Evolutionary conservation across 306 rosid genomes (phyloP), one percentile per base, ranked within the genome.

Genomic region (Alnus glutinosa): DNA sequence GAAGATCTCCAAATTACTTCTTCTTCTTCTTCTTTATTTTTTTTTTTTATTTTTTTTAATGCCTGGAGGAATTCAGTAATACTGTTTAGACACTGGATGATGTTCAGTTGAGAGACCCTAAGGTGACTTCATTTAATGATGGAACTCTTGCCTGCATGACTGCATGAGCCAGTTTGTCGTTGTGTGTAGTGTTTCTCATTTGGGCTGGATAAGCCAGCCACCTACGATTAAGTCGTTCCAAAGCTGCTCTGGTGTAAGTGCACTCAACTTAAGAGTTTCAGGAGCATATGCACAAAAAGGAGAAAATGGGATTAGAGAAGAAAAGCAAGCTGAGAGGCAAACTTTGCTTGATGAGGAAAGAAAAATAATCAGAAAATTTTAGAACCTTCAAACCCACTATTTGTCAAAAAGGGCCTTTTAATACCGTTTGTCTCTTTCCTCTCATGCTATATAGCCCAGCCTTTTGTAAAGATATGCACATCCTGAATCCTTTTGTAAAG

Each of bases 1-100:
- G 52, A 39, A 32, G 46, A 55, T 37, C 13, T 69, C 81, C 62
- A 54, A 54, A 51, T 74, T 39, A 50, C 5, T 79, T 4, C 57
- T 51, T n/a, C 6, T 18, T 23, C 28, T 23, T 23, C 28, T 23
- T 23, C 28, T 23, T 23, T 23, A 0, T 23, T 23, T 0, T 23
- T 23, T 23, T 23, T 23, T 23, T 23, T 23, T 23, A 0, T 23
- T 23, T 23, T 23, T 23, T 23, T 23, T 23, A 23, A 39, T 10
- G 64, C 47, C 16, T 18, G 61, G 64, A 72, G 63, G 63, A 55
- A 32, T 70, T 69, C 39, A 52, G 57, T 52, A 18, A 52, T 52
- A 15, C 57, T 52, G n/a, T 52, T 18, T 52, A 15, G 57, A 52
- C 18, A 52, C 3, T 15, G n/a, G n/a, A 52, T 52, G 57, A 15